These are phyloP conservation scores for Thalassiosira hispida DNA, from an alignment of 352 stramenopile species.

Conservation along the genomic window DNA sequence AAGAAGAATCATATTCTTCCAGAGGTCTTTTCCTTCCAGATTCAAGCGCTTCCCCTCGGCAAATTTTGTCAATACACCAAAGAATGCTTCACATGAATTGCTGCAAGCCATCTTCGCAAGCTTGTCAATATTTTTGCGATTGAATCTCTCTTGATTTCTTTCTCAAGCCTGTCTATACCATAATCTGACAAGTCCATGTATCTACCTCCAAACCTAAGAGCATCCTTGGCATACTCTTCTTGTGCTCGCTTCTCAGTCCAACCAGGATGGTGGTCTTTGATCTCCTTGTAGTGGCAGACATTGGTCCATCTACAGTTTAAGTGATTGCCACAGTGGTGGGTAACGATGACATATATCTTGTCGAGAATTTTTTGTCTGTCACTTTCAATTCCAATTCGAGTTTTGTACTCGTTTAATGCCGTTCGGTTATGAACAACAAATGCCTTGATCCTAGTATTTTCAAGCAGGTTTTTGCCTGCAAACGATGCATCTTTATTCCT, in stretches of 20 bases:
- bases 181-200: not conserved
- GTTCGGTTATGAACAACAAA: not conserved
- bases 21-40: not conserved
- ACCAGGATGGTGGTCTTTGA: not conserved
- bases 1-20: constrained; percentile 4
- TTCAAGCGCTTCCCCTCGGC: constrained; percentile 2
- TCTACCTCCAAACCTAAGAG: not conserved
- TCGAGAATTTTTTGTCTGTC: not conserved
- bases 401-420: constrained; percentile 6
- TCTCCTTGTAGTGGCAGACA: not conserved
- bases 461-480: not conserved
- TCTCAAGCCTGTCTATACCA: not conserved
- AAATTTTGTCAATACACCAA: not conserved
- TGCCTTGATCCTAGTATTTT: constrained; percentile 1
- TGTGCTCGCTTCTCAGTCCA: not conserved
- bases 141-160: constrained; percentile 3
- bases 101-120: not conserved
- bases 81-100: constrained; percentile 3
- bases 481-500: constrained; percentile 1
- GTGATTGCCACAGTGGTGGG: constrained; percentile 11
- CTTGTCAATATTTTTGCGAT: constrained; percentile 2
- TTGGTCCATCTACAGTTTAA: not conserved
- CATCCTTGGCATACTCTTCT: not conserved
- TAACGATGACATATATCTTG: not conserved
- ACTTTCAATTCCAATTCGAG: not conserved